Base-by-base conservation (phyloP, 192 early-diverging fungal genomes). In the Lunasporangiospora selenospora region DNA sequence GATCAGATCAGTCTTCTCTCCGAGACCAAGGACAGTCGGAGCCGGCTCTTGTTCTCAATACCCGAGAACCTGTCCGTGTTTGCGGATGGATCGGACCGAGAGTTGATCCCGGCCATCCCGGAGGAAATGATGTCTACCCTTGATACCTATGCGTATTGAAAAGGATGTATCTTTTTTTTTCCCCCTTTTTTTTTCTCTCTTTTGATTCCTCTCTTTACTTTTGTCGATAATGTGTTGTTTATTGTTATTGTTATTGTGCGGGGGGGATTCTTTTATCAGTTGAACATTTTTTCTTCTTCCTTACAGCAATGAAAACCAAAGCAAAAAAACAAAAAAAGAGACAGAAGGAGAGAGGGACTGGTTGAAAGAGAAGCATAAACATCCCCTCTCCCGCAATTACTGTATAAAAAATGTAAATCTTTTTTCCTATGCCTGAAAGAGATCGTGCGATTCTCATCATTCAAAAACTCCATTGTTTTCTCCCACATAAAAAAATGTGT, bases 31-130 rank as follows among this genome's bases (percentile, higher is more conserved):
- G 34, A 70, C 31, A 70, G 52, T 26, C 52, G 34, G 45, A 29
- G 15, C 7, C 61, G 66, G 66, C 40, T 54, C 18, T 52, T 29
- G 8, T 70, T 70, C 23, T 12, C 8, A 13, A 39, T 62, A 26
- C 67, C 67, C 7, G 21, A n/a, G 4, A 57, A 71, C 21, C 40
- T 71, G 39, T 58, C 53, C 8, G 39, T 34, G 6, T 37, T 58
- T 10, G 67, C 50, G 19, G 53, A 42, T 15, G 48, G 27, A n/a
- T 13, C 39, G 9, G 61, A 63, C 31, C 46, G 53, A 24, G 36
- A 53, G 15, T 73, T 53, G 58, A 47, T 58, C n/a, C 69, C 69
- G 4, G 33, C 52, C 10, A 73, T 73, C 41, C 69, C 69, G 13
- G 60, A 73, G 30, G 54, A 73, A 9, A 55, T 63, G 48, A 58